Evolutionary conservation across 176 grass and related monocot genomes (phyloP), one percentile per base, ranked within the genome.

Genomic region (Triticum aestivum): DNA sequence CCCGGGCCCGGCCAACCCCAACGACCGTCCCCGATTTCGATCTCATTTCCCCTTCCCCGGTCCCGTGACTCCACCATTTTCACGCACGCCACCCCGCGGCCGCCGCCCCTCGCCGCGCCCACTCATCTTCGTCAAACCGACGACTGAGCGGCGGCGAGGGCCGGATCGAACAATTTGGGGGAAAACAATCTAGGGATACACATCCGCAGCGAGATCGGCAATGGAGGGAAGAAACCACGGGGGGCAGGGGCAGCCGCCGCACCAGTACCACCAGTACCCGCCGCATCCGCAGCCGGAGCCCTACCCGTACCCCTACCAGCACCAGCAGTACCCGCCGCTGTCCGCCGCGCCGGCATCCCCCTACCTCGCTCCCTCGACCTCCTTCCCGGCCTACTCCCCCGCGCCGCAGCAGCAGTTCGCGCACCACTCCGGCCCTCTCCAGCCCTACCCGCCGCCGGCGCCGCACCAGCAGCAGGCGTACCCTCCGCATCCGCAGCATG

Each of bases 341-440:
- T 20, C 86, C 45, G 41, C 54, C 41, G 23, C 71, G 20, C 56
- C 89, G 37, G 20, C 79, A 14, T 56, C 61, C 21, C 75, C 52
- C 18, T 92, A 86, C 79, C 88, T 91, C 82, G 26, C 79, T 5
- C 85, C 85, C 45, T 87, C 92, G n/a, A 51, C 42, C 0, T 81
- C 91, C 42, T 92, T 92, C 86, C 86, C 66, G 14, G 61, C 44
- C 2, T 87, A 87, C 24, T 52, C 88, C 23, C 61, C 85, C 18
- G 32, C 78, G 27, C 67, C 83, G 34, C 41, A 29, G 62, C 88
- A 81, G 62, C 85, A 88, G 33, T 88, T 79, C 78, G 52, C 20
- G 72, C 83, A 82, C 84, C 81, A 92, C 58, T 95, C 91, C 77
- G 77, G 83, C 39, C 77, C 77, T 29, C 82, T 92, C 26, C 83